Evolutionary conservation across 148 eudicot genomes (phyloP).

Genomic region (Cornus florida): DNA sequence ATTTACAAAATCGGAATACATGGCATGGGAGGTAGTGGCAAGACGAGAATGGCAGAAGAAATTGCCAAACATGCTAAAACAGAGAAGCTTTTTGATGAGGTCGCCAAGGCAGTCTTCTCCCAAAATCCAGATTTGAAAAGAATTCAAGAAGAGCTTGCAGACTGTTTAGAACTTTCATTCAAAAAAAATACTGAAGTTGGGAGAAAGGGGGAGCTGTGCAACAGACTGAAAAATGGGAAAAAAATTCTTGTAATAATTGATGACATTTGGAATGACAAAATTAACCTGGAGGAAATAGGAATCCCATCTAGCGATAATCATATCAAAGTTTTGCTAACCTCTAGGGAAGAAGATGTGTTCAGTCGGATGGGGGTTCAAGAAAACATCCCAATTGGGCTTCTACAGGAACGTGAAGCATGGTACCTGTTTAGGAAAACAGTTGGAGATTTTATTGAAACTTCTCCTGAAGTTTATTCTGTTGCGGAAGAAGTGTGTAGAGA

Average conservation of each 20-base stretch:
- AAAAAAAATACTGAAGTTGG: background rate
- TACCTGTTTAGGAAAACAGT: background rate
- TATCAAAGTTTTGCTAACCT: conserved; percentile 12
- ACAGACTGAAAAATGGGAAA: background rate
- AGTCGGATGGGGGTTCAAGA: background rate
- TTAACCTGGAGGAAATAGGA: conserved; percentile 13
- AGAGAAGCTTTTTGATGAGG: background rate
- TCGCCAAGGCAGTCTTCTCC: background rate
- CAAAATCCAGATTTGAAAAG: background rate
- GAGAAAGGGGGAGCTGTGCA: background rate
- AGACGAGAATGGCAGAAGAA: background rate
- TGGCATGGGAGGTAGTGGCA: conserved; percentile 12
- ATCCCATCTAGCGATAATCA: background rate
- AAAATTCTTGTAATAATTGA: conserved; percentile 13
- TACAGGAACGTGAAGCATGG: background rate
- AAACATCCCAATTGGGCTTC: background rate
- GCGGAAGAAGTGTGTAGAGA: background rate
- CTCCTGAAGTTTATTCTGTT: background rate
- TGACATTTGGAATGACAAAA: conserved; percentile 15
- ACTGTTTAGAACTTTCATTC: accelerated
- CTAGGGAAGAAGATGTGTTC: background rate
- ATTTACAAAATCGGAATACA: background rate
- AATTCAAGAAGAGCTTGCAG: background rate
- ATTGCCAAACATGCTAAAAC: background rate
- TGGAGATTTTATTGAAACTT: background rate